A percentile compares a stretch with the other conserved stretches of the same genome.
These are phyloP conservation scores for Penicillium psychrofluorescens DNA, from an alignment of 495 filamentous ascomycete species.

Conservation along the genomic window DNA sequence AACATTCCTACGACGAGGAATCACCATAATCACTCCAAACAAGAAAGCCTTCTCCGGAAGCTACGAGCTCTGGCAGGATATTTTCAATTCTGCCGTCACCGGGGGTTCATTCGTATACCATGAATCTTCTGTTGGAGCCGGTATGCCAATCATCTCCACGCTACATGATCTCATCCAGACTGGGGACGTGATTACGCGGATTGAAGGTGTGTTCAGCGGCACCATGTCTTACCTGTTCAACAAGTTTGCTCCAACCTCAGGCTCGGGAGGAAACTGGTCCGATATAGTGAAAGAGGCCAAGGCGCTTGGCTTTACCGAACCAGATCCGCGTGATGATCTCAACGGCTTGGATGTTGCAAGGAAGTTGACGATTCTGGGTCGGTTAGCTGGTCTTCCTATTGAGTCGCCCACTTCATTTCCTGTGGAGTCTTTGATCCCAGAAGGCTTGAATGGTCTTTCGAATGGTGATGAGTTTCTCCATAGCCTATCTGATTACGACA, in stretches of 20 bases:
- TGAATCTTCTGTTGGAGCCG: conserved; percentile 86
- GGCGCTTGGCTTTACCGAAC: conserved; percentile 90
- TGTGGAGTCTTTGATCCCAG: conserved; percentile 60
- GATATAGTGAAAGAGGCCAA: conserved; percentile 84
- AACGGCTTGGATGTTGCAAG: conserved; percentile 94
- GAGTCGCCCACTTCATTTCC: conserved; percentile 82
- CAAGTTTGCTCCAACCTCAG: conserved; percentile 70
- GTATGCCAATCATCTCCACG: conserved; percentile 85
- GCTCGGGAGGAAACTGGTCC: conserved; percentile 64
- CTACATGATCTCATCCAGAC: conserved; percentile 83
- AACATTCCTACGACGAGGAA: conserved; percentile 63
- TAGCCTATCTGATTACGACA: conserved; percentile 62
- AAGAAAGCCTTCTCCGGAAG: conserved; percentile 90
- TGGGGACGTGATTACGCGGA: conserved; percentile 76
- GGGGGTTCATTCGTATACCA: conserved; percentile 78
- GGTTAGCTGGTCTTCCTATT: conserved; percentile 79
- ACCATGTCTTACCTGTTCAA: conserved; percentile 98
- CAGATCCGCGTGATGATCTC: conserved; percentile 90
- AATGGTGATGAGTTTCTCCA: conserved; percentile 82
- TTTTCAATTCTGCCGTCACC: conserved; percentile 57
- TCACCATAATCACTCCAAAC: conserved; percentile 91
- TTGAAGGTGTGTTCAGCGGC: conserved; percentile 94
- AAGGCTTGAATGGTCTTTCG: conserved; percentile 71
- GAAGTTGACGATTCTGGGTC: conserved; percentile 91
- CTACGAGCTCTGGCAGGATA: conserved; percentile 70